Evolutionary conservation across 1,139 yeast genomes (phyloP), one percentile per base, ranked within the genome.

Genomic region (Pichia norvegensis): DNA sequence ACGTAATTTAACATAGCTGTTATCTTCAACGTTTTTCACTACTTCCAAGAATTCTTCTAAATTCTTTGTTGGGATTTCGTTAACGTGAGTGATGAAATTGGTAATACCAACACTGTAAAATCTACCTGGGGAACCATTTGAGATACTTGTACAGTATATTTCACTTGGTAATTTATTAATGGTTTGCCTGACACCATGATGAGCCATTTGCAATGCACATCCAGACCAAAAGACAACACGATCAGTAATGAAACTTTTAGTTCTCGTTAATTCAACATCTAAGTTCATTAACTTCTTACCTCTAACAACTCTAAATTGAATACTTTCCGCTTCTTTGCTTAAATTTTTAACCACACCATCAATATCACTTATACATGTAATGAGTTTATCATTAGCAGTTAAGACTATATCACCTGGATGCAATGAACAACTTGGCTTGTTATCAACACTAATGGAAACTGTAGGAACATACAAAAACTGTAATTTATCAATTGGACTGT

Each of bases 51-150:
- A 87, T 2, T 78, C 69, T 29, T 77, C 81, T 49, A 88, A 64
- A 41, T 80, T 82, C 11, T 79, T 79, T 0, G 95, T 86, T 44
- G 81, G 79, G 21, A 68, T 63, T 46, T 86, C 95, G 61, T 87
- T 85, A 42, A 88, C 87, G 62, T 87, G 95, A 1, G 97, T 88
- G 48, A 88, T 84, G 66, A 87, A 88, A 60, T 85, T 81, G 3
- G 92, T 82, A 3, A 87, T 75, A 11, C 81, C 78, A 48, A 88
- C 75, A n/a, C 86, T 85, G 61, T 85, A 86, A 58, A 85, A 92
- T 50, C 79, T 74, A 17, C 95, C 92, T 10, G 96, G 96, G 0
- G 95, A 85, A 14, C 95, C 95, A 33, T 78, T 73, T 40, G 80
- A 74, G 59, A 85, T 75, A 29, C 79, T 73, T 1, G 87, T 81